Conservation (phyloP, 73 alveolate species). For the Paramecium biaurelia region DNA sequence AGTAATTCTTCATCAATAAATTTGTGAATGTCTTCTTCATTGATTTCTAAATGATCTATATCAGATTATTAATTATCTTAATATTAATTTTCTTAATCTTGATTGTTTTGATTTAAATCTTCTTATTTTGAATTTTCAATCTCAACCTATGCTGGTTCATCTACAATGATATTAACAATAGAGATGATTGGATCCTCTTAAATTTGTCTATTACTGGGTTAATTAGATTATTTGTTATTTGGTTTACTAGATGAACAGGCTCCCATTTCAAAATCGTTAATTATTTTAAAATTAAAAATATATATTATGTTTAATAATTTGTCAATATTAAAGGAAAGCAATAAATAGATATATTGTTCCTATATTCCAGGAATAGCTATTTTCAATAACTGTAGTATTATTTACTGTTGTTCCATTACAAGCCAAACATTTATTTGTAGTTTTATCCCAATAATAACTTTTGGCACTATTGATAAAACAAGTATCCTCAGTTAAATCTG, state of each 20-base stretch:
- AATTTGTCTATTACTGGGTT: neutral
- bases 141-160: neutral
- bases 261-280: conserved; percentile 24
- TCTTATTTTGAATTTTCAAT: neutral
- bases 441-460: conserved; percentile 12
- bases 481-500: conserved; percentile 14
- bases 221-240: neutral
- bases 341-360: neutral
- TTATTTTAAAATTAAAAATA: neutral
- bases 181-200: neutral
- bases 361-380: neutral
- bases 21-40: neutral
- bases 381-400: neutral
- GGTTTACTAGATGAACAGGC: conserved; percentile 36
- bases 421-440: neutral
- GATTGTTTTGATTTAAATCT: neutral
- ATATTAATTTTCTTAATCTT: neutral
- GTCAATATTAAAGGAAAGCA: neutral
- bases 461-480: neutral
- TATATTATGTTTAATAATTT: neutral
- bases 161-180: neutral
- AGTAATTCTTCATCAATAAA: neutral
- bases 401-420: neutral
- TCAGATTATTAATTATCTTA: neutral
- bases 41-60: neutral